Evolutionary conservation across 2,329 filamentous ascomycete species (phyloP), one percentile per base, ranked within the genome.

Genomic region (Penicillium frequentans): DNA sequence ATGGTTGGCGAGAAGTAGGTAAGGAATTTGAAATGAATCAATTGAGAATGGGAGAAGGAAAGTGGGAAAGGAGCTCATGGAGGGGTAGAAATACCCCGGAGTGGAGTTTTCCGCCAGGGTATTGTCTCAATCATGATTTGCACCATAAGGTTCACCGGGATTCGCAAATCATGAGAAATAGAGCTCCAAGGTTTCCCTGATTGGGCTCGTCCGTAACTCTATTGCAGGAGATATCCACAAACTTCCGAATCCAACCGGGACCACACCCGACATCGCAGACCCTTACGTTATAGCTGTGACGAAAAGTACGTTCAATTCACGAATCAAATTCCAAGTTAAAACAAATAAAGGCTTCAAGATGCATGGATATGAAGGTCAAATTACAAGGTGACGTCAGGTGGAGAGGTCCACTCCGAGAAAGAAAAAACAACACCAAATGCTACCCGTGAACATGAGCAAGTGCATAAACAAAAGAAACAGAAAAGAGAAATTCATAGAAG

Each of bases 81-180:
- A 64, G 58, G 60, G 65, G 65, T 59, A 57, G 60, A 61, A 63
- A 64, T 64, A 67, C 43, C 27, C 55, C 54, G 48, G 49, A 52
- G 44, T 45, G 55, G 57, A 50, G 57, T 50, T 33, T 26, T 52
- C 49, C 49, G 52, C 52, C 49, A 33, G 45, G n/a, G 24, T 37
- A 24, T 35, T 39, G 26, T 24, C 19, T 23, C 33, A 61, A 26
- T 56, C 43, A 60, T 64, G 53, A 56, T 53, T 53, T 33, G 23
- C 43, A 46, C 19, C 49, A 57, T 47, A 45, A 58, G 42, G 43
- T 27, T 65, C 62, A 66, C 60, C 58, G 61, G 43, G 35, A 57
- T 43, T 14, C 13, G 50, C 26, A 26, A n/a, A 33, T 45, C 42
- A 45, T 14, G 27, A 13, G 6, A 16, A 27, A 16, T 27, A 14